Conservation (phyloP, 768 basidiomycete species). For the Mycena olivaceomarginata region DNA sequence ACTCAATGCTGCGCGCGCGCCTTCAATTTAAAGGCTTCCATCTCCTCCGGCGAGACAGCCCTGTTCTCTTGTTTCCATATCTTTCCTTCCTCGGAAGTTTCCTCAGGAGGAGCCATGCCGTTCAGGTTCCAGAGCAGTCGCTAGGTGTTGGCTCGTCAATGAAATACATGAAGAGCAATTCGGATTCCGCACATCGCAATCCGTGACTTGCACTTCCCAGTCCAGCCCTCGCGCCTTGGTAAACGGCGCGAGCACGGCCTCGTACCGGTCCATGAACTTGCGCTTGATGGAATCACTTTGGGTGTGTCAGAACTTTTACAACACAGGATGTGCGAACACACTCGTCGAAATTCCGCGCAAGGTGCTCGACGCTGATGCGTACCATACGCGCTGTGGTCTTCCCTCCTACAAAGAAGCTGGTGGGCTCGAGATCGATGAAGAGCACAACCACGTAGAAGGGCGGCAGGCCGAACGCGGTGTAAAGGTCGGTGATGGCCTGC, state of each 20-base stretch:
- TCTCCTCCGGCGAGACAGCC: slow-evolving; percentile 25
- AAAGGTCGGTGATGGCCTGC: slow-evolving; percentile 38
- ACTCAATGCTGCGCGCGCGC: background rate
- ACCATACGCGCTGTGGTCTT: slow-evolving; percentile 26
- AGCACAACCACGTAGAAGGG: slow-evolving; percentile 46
- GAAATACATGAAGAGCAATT: background rate
- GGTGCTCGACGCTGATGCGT: slow-evolving; percentile 42
- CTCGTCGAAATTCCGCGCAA: slow-evolving; percentile 39
- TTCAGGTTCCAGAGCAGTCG: slow-evolving; percentile 36
- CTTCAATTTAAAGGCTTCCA: slow-evolving; percentile 18
- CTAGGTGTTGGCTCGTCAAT: background rate
- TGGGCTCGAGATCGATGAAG: slow-evolving; percentile 44
- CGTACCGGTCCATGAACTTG: slow-evolving; percentile 38
- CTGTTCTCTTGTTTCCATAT: slow-evolving; percentile 43
- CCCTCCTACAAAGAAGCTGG: slow-evolving; percentile 40
- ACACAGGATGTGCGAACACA: background rate
- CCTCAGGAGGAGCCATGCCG: slow-evolving; percentile 30
- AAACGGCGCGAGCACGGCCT: slow-evolving; percentile 37
- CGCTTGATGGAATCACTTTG: slow-evolving; percentile 31
- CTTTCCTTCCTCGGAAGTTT: slow-evolving; percentile 30
- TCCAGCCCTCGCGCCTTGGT: slow-evolving; percentile 17
- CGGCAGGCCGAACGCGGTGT: slow-evolving; percentile 28
- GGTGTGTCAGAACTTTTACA: background rate
- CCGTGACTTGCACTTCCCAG: slow-evolving; percentile 42
- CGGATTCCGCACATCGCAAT: slow-evolving; percentile 31